Evolutionary conservation across 148 eudicot genomes (phyloP), one percentile per base, ranked within the genome.

Genomic region (Camellia lanceoleosa): DNA sequence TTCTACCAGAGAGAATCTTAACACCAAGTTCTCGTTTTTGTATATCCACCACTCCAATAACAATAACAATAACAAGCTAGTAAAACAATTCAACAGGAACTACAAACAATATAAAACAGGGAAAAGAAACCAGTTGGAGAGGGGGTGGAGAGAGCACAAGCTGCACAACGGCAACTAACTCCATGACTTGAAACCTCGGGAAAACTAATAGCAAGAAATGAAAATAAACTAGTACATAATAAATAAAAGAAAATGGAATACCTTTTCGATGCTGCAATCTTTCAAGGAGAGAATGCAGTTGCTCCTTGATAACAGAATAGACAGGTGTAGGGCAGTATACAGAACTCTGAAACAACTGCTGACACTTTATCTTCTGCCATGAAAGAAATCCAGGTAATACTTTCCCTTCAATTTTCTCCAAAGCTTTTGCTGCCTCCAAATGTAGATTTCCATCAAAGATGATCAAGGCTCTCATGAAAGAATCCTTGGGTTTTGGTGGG

Each of bases 361-460:
- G 88, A 60, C 98, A 91, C 78, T 80, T 87, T 71, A 96, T 87
- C 85, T 94, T 96, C 94, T 96, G 99, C 99, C 99, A 96, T 0
- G 91, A 69, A 42, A 51, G 85, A 81, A 87, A 88, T 81, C 95
- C 95, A 59, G 94, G 92, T 84, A 96, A 80, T 68, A 88, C 91
- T 82, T 81, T 92, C 75, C 99, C 98, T 82, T 94, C 91, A 80
- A 96, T 88, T 55, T 91, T 91, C 86, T 94, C 98, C 85, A 96
- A 86, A 51, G 99, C 99, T 84, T 87, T 91, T 46, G 99, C 99
- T 38, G 97, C 98, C 88, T 96, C 99, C 87, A 96, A 84, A 89
- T 93, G 97, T 23, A 94, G 79, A 82, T 88, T 90, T 67, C 97
- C 97, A 73, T 96, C 94, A 82, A 96, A 96, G 16, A 84, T 88